Percentiles rank a stretch among this genome's conserved stretches.
These are phyloP conservation scores for Cadophora sp. DNA, from an alignment of 2,329 filamentous ascomycete species.

Conservation along the genomic window DNA sequence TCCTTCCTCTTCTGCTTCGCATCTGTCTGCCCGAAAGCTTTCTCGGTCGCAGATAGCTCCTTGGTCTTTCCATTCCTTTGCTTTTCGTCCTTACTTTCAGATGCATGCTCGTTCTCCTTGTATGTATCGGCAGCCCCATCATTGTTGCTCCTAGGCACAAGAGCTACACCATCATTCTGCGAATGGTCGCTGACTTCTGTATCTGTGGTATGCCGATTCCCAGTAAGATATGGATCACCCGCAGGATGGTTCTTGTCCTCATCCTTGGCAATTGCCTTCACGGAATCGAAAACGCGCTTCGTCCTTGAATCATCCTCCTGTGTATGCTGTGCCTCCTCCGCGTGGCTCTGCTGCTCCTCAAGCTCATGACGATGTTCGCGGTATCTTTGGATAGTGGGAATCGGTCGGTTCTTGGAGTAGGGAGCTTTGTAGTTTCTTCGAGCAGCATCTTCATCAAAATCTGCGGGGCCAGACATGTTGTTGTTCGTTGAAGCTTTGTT, in stretches of 20 bases:
- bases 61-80: conserved; percentile 17
- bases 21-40: conserved; percentile 33
- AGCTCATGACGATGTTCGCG: conserved; percentile 38
- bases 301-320: conserved; percentile 38
- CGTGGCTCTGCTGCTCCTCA: conserved; percentile 31
- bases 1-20: conserved; percentile 40
- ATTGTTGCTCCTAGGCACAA: conserved; percentile 12
- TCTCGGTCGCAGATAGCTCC: conserved; percentile 37
- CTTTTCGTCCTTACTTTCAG: conserved; percentile 11
- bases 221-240: conserved; percentile 38
- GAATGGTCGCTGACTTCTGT: conserved; percentile 1
- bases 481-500: not conserved
- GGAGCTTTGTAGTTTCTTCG: conserved; percentile 38
- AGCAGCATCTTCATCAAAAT: conserved; percentile 38
- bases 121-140: conserved; percentile 18
- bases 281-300: conserved; percentile 35
- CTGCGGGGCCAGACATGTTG: conserved; percentile 21
- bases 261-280: conserved; percentile 37
- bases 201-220: conserved; percentile 35
- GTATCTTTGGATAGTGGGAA: conserved; percentile 40
- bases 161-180: not conserved
- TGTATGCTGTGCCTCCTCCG: conserved; percentile 37
- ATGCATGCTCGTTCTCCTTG: conserved; percentile 16
- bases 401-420: conserved; percentile 38
- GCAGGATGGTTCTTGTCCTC: conserved; percentile 34